Conservation (phyloP, 495 filamentous ascomycete species). For the Darksidea phi region DNA sequence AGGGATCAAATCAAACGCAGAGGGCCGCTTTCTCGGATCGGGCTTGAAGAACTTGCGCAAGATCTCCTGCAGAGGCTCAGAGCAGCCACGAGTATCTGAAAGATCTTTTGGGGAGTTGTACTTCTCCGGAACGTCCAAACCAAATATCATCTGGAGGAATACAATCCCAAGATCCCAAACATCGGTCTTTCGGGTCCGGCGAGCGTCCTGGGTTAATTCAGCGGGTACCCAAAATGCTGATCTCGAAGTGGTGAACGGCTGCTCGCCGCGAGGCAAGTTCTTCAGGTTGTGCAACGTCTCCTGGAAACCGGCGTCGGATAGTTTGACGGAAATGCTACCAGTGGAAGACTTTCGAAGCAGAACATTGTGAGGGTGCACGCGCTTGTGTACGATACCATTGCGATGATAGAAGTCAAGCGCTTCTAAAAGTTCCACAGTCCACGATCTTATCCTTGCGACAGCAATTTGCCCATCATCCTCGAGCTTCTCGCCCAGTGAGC, state of each 20-base stretch:
- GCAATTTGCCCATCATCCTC: slow-evolving; percentile 72
- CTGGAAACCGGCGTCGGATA: slow-evolving; percentile 69
- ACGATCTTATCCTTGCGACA: slow-evolving; percentile 70
- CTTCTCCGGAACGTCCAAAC: slow-evolving; percentile 67
- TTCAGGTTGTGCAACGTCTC: slow-evolving; percentile 59
- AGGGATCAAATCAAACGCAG: slow-evolving; percentile 84
- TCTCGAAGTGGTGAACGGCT: slow-evolving; percentile 47
- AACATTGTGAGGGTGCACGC: slow-evolving; percentile 73
- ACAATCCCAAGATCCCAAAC: slow-evolving; percentile 92
- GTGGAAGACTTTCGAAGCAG: slow-evolving; percentile 61
- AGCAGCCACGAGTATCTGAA: slow-evolving; percentile 62
- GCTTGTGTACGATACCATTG: slow-evolving; percentile 75
- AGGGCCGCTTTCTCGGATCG: slow-evolving; percentile 78
- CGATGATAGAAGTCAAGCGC: slow-evolving; percentile 82
- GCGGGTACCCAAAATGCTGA: slow-evolving; percentile 82
- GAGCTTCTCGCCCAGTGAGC: slow-evolving; percentile 77
- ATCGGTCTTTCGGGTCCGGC: slow-evolving; percentile 77
- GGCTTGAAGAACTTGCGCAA: slow-evolving; percentile 76
- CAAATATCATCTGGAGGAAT: slow-evolving; percentile 92
- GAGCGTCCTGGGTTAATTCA: slow-evolving; percentile 63
- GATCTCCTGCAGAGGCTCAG: slow-evolving; percentile 72
- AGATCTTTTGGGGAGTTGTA: slow-evolving; percentile 76
- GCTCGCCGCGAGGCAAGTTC: slow-evolving; percentile 46
- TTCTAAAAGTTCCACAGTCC: slow-evolving; percentile 88
- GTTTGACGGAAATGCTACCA: slow-evolving; percentile 60